Evolutionary conservation across 805 yeast species (phyloP).

Genomic region (Pichia kluyveri): DNA sequence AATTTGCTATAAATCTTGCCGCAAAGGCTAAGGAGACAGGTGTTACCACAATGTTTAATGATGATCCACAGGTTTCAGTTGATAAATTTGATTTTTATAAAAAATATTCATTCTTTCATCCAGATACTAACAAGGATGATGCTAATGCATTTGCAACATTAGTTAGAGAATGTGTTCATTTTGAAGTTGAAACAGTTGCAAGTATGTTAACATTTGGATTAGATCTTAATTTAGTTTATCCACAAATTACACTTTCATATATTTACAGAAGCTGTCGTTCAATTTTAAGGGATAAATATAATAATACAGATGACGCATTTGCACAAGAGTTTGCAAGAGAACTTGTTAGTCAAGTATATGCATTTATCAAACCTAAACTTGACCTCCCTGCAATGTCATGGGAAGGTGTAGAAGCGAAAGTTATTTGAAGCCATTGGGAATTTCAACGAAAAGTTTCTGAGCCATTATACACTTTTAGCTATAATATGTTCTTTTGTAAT

Average conservation of each 20-base stretch:
- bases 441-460: too few species aligned
- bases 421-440: not conserved
- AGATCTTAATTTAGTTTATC: constrained; percentile 6
- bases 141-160: constrained; percentile 7
- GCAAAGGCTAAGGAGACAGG: constrained; percentile 5
- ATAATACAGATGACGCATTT: constrained; percentile 1
- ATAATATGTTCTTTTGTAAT: too few species aligned
- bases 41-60: constrained; percentile 10
- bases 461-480: too few species aligned
- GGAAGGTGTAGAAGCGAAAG: constrained; percentile 5
- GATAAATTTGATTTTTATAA: constrained; percentile 8
- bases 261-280: constrained; percentile 8
- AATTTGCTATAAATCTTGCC: constrained; percentile 7
- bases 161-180: constrained; percentile 11
- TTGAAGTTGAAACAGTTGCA: constrained; percentile 11
- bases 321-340: constrained; percentile 8
- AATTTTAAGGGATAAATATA: constrained; percentile 2
- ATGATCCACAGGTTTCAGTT: constrained; percentile 7
- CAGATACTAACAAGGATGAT: constrained; percentile 5
- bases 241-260: constrained; percentile 5
- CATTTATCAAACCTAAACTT: constrained; percentile 2
- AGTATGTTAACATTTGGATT: constrained; percentile 11
- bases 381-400: constrained; percentile 7
- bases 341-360: constrained; percentile 3
- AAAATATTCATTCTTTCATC: constrained; percentile 6